These are phyloP conservation scores for Blastomyces gilchristii DNA, from an alignment of 2,329 filamentous ascomycete species.

Conservation along the genomic window DNA sequence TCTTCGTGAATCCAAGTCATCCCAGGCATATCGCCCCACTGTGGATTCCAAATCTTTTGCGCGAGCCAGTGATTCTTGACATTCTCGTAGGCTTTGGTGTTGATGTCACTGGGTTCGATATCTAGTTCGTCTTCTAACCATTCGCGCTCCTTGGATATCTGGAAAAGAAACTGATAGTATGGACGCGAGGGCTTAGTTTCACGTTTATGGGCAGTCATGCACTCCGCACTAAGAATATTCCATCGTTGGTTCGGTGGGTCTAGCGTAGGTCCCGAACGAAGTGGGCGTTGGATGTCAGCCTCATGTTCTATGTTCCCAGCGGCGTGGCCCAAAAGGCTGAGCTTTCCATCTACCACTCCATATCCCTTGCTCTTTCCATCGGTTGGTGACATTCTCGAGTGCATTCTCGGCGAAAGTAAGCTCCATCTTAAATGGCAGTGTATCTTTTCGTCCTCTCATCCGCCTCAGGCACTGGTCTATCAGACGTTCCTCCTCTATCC, in stretches of 20 bases:
- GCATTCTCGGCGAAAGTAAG: neutral
- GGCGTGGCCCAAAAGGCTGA: neutral
- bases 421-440: neutral
- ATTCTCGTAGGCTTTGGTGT: slow-evolving; percentile 22
- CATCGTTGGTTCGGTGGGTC: slow-evolving; percentile 9
- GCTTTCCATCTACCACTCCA: slow-evolving; percentile 14
- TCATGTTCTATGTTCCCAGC: slow-evolving; percentile 9
- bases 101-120: slow-evolving; percentile 17
- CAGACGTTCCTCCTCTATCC: neutral
- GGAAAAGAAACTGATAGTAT: slow-evolving; percentile 22
- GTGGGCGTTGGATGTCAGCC: slow-evolving; percentile 7
- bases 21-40: slow-evolving; percentile 24
- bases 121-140: slow-evolving; percentile 11
- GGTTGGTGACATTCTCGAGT: slow-evolving; percentile 18
- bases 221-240: slow-evolving; percentile 12
- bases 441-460: neutral
- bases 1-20: slow-evolving; percentile 15
- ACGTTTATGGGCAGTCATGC: slow-evolving; percentile 1
- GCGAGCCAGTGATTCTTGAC: slow-evolving; percentile 23
- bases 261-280: neutral
- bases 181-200: slow-evolving; percentile 18
- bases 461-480: neutral
- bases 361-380: slow-evolving; percentile 23
- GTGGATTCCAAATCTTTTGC: slow-evolving; percentile 22
- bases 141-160: slow-evolving; percentile 22